Evolutionary conservation across 805 yeast species (phyloP).

Genomic region (Starmerella vaccinii): DNA sequence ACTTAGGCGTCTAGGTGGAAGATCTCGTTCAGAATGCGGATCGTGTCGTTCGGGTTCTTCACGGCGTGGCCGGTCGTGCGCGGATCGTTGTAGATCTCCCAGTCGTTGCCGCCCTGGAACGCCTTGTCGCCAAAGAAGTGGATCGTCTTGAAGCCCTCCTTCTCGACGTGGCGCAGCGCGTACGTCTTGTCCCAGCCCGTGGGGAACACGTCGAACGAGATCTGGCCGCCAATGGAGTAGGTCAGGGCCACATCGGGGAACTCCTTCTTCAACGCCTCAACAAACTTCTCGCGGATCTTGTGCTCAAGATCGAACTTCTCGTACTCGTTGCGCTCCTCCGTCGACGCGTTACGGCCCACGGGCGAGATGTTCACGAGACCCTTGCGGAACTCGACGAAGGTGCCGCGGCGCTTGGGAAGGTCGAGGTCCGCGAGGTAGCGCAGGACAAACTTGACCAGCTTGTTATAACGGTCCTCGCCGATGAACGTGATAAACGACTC

Average conservation of each 20-base stretch:
- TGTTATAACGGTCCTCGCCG: conserved; percentile 89
- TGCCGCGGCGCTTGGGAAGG: conserved; percentile 95
- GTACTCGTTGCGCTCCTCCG: conserved; percentile 84
- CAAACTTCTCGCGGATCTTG: conserved; percentile 76
- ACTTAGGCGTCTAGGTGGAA: conserved; percentile 34
- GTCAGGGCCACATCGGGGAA: conserved; percentile 81
- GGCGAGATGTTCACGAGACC: conserved; percentile 99
- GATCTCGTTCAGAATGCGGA: conserved; percentile 68
- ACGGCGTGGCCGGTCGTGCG: conserved; percentile 97
- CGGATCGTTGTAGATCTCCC: conserved; percentile 81
- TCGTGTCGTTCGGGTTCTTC: conserved; percentile 79
- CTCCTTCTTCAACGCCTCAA: conserved; percentile 67
- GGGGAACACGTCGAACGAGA: conserved; percentile 98
- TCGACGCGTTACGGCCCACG: conserved; percentile 95
- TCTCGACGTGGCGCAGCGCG: conserved; percentile 82
- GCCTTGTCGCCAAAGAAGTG: conserved; percentile 99
- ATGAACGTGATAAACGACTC: conserved; percentile 93
- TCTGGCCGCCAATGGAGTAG: conserved; percentile 98
- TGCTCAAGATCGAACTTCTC: conserved; percentile 74
- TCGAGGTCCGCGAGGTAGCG: conserved; percentile 77
- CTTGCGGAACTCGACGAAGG: conserved; percentile 96
- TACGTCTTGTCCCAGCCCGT: conserved; percentile 99
- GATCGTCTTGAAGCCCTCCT: conserved; percentile 73
- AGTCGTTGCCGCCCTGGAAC: conserved; percentile 94
- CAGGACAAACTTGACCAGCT: conserved; percentile 74